These are phyloP conservation scores for Omphalea diandra DNA, from an alignment of 441 rosid genomes.

Conservation along the genomic window DNA sequence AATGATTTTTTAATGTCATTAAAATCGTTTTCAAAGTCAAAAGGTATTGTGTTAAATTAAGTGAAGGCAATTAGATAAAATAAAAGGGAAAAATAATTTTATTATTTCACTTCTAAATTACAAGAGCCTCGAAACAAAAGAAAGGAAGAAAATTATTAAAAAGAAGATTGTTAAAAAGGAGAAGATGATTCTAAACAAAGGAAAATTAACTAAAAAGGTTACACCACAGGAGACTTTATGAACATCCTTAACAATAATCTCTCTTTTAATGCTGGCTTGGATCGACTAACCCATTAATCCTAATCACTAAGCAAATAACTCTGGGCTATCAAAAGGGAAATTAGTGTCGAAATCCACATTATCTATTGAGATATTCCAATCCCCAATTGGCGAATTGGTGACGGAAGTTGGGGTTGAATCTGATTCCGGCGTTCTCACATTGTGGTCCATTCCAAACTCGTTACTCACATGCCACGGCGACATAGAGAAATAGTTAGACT, in stretches of 20 bases:
- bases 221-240: neutral
- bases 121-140: too few relatives aligned
- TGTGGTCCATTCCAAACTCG: constrained; percentile 28
- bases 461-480: too few relatives aligned
- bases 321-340: constrained; percentile 36
- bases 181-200: neutral
- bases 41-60: too few relatives aligned
- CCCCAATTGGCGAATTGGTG: constrained; percentile 36
- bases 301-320: constrained; percentile 30
- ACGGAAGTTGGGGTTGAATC: constrained; percentile 42
- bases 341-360: constrained; percentile 35
- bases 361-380: constrained; percentile 32
- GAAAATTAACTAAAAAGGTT: neutral
- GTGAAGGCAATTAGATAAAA: too few relatives aligned
- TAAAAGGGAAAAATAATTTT: too few relatives aligned
- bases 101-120: neutral
- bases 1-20: too few relatives aligned
- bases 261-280: neutral
- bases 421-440: constrained; percentile 36
- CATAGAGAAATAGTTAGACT: constrained; percentile 42
- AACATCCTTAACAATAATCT: neutral
- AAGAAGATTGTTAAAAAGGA: neutral
- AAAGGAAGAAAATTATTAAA: neutral
- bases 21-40: too few relatives aligned
- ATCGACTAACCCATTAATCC: neutral